A percentile compares a stretch with the other conserved stretches of the same genome.
phyloP scores from a whole-genome alignment of 1,284 basidiomycete genomes.

The Rhodotorula sp. region DNA sequence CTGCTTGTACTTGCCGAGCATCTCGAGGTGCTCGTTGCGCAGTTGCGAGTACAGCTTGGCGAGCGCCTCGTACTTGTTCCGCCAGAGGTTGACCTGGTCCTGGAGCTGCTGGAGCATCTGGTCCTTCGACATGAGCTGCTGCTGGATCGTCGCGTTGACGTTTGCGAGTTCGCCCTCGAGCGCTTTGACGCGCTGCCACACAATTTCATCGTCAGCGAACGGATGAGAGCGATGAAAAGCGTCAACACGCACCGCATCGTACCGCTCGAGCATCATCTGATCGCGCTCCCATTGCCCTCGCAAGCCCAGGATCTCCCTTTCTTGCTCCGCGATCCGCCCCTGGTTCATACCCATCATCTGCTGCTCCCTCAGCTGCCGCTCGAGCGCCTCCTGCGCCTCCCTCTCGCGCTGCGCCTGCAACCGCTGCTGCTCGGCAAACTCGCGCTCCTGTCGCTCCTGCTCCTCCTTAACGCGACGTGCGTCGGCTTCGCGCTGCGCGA shows the following conservation, averaged over 20 bases:
- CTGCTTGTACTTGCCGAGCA: constrained; percentile 95
- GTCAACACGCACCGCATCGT: constrained; percentile 73
- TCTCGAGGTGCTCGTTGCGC: constrained; percentile 93
- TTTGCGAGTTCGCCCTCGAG: constrained; percentile 86
- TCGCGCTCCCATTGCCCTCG: constrained; percentile 97
- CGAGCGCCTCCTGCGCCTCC: constrained; percentile 80
- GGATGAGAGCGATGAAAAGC: too few species aligned
- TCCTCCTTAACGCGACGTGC: constrained; percentile 73
- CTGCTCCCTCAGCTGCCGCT: constrained; percentile 53
- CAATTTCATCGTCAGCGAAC: not conserved
- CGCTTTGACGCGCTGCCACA: constrained; percentile 80
- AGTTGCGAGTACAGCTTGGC: constrained; percentile 99
- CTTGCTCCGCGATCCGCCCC: constrained; percentile 68
- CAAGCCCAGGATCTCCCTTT: constrained; percentile 88
- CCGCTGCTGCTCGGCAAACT: constrained; percentile 86
- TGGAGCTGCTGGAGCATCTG: constrained; percentile 94
- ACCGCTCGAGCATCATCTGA: constrained; percentile 96
- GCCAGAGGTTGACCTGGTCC: constrained; percentile 94
- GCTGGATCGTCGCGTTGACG: constrained; percentile 74
- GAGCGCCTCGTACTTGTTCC: constrained; percentile 97
- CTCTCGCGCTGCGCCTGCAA: constrained; percentile 87
- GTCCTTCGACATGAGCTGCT: constrained; percentile 89
- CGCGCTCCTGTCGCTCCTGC: constrained; percentile 77
- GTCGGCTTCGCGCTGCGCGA: constrained; percentile 69
- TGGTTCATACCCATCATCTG: constrained; percentile 50